These are phyloP conservation scores for Debaryomyces subglobosus DNA, from an alignment of 1,139 yeast species.

Conservation along the genomic window DNA sequence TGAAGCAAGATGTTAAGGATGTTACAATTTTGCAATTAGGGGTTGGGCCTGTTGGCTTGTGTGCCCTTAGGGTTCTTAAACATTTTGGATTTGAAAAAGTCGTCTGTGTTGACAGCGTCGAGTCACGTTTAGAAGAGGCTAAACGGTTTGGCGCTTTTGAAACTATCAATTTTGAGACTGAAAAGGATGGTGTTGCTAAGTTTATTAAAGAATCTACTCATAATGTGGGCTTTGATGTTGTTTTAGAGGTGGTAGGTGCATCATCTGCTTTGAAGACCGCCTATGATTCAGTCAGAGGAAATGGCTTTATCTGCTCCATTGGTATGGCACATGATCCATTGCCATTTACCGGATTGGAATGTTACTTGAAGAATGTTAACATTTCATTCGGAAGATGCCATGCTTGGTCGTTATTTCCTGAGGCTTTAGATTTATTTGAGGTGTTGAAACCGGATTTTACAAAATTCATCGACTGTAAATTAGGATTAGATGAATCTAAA, in stretches of 20 bases:
- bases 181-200: slow-evolving; percentile 27
- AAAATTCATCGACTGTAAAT: slow-evolving; percentile 50
- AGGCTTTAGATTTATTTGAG: slow-evolving; percentile 54
- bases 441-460: slow-evolving; percentile 45
- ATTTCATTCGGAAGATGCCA: slow-evolving; percentile 70
- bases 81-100: slow-evolving; percentile 49
- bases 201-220: slow-evolving; percentile 34
- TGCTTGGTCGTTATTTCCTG: slow-evolving; percentile 58
- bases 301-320: slow-evolving; percentile 60
- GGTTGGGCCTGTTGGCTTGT: slow-evolving; percentile 67
- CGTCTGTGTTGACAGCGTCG: slow-evolving; percentile 55
- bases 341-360: slow-evolving; percentile 61
- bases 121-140: slow-evolving; percentile 51
- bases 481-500: slow-evolving; percentile 47
- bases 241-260: slow-evolving; percentile 60
- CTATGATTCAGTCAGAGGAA: slow-evolving; percentile 56
- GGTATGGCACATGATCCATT: slow-evolving; percentile 65
- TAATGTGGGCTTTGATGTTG: slow-evolving; percentile 55
- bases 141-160: slow-evolving; percentile 43
- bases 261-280: slow-evolving; percentile 53
- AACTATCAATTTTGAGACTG: slow-evolving; percentile 46
- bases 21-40: slow-evolving; percentile 56
- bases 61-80: slow-evolving; percentile 52
- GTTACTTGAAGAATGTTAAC: slow-evolving; percentile 59
- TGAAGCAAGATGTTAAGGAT: slow-evolving; percentile 27